Base-by-base conservation (phyloP, 805 yeast genomes). In the Saccharomycopsis fibuligera region DNA sequence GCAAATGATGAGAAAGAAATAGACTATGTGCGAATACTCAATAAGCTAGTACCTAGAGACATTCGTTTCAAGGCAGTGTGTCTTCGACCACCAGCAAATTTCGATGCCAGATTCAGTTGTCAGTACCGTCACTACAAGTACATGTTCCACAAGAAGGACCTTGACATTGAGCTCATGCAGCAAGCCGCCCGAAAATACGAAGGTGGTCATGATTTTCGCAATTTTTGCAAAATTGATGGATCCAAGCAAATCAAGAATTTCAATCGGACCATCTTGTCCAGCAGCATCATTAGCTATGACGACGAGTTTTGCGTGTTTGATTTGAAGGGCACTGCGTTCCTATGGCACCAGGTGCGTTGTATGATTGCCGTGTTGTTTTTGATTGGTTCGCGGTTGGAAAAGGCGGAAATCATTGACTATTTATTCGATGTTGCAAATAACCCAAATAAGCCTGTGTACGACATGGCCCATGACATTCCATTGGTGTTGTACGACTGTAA, bases 331-430 rank as follows among this genome's bases (percentile, higher is more conserved):
- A 71, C 86, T 1, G 99, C 98, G 6, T 93, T 93, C 57, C 66
- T 93, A 48, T 93, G 98, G 98, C 98, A 93, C 62, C 99, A 93
- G 65, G 99, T 93, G 17, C 76, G 99, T 50, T 89, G 96, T 57
- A 93, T 93, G 93, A 78, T 89, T 68, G 96, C 96, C 0, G 70
- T 85, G 9, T 62, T 93, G 48, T 78, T 93, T 47, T 65, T 84
- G 22, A 80, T 89, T 5, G 99, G 96, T 0, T 96, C 89, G 63
- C 69, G 70, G 14, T 71, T 76, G 19, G 99, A 93, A 62, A 49
- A 61, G 0, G 83, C 88, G 0, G 58, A 63, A 1, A 63, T 88
- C 0, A 69, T 93, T 1, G 62, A 64, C 10, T 73, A 78, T 2
- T 66, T 93, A 50, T 62, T 90, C 39, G 75, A 91, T 57, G 66